A percentile compares a stretch with the other conserved stretches of the same genome.
These are phyloP conservation scores for Oryza meyeriana DNA, from an alignment of 176 grass and related monocot species.

Conservation along the genomic window DNA sequence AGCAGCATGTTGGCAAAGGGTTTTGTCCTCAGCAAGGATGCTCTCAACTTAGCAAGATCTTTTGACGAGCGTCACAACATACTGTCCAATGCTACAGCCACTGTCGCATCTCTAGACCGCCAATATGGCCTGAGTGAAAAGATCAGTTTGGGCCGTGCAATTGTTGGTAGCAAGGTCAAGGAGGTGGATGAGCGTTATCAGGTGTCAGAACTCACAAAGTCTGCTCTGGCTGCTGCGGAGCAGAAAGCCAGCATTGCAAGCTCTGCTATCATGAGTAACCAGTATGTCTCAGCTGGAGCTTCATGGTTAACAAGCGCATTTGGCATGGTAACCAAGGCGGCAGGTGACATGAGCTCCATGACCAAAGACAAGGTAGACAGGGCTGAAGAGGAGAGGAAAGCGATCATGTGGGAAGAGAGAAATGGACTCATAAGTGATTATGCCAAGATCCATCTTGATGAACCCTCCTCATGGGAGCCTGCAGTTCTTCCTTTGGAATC, in stretches of 20 bases:
- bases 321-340: slow-evolving; percentile 71
- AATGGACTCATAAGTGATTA: slow-evolving; percentile 74
- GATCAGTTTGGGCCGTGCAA: slow-evolving; percentile 63
- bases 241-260: slow-evolving; percentile 70
- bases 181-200: slow-evolving; percentile 85
- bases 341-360: slow-evolving; percentile 71
- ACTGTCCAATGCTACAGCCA: slow-evolving; percentile 72
- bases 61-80: slow-evolving; percentile 87
- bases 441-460: slow-evolving; percentile 81
- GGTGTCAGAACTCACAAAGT: slow-evolving; percentile 71
- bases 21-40: slow-evolving; percentile 91
- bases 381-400: slow-evolving; percentile 85
- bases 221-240: slow-evolving; percentile 75
- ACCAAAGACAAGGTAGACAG: slow-evolving; percentile 86
- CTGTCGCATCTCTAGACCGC: slow-evolving; percentile 66
- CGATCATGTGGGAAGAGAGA: slow-evolving; percentile 70
- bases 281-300: slow-evolving; percentile 80
- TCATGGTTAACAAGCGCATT: slow-evolving; percentile 82
- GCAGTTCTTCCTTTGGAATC: slow-evolving; percentile 72
- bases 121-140: slow-evolving; percentile 83
- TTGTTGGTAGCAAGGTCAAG: slow-evolving; percentile 74
- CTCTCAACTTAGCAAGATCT: slow-evolving; percentile 63
- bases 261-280: slow-evolving; percentile 74
- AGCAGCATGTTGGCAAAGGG: slow-evolving; percentile 98
- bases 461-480: slow-evolving; percentile 58